These are phyloP conservation scores for Aspergillus kassunensis DNA, from an alignment of 495 filamentous ascomycete genomes.

Conservation along the genomic window DNA sequence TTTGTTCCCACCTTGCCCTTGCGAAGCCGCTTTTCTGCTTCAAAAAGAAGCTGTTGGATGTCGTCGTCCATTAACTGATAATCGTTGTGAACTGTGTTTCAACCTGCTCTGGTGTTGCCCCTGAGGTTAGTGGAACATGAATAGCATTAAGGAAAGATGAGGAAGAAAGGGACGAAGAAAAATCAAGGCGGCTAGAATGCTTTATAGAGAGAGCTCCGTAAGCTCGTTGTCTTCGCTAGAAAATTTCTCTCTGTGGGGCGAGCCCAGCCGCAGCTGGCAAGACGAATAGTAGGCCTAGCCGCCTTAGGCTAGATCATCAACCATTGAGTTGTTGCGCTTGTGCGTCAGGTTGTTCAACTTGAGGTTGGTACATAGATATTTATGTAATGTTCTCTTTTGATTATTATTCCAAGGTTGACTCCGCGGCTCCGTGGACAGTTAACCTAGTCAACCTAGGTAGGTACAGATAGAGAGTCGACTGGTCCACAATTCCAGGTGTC, in stretches of 20 bases:
- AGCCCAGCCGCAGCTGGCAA: neutral
- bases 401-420: no score
- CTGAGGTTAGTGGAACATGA: no score
- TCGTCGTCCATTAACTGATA: slow-evolving; percentile 48
- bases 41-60: slow-evolving; percentile 57
- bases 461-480: no score
- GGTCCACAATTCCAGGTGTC: no score
- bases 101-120: neutral
- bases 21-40: slow-evolving; percentile 59
- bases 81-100: slow-evolving; percentile 16
- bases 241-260: slow-evolving; percentile 16
- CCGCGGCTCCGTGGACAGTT: no score
- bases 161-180: neutral
- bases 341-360: no score
- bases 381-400: no score
- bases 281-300: no score
- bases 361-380: no score
- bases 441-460: no score
- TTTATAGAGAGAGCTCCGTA: neutral
- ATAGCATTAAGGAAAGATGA: neutral
- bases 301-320: no score
- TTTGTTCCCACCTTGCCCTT: slow-evolving; percentile 13
- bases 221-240: neutral
- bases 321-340: no score
- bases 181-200: neutral